phyloP scores from a whole-genome alignment of 371 early-diverging fungal genomes.

The Blakeslea trispora region DNA sequence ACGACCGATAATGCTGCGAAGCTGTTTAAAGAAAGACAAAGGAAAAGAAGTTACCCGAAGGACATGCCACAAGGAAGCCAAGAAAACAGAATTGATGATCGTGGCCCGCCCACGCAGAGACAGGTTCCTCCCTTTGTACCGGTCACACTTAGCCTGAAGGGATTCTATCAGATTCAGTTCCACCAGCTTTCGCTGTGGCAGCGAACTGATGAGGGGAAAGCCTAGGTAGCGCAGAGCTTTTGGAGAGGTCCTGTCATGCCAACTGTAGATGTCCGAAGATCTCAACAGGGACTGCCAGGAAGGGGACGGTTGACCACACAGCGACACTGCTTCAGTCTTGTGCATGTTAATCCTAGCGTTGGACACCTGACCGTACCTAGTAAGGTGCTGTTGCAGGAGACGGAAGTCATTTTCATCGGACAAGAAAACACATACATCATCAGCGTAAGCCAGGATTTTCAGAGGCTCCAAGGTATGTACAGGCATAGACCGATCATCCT shows the following conservation, averaged over 20 bases:
- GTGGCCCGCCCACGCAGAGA: constrained; percentile 20
- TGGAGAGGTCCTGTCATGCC: constrained; percentile 9
- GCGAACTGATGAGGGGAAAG: constrained; percentile 2
- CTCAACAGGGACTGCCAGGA: not conserved
- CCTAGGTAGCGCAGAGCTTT: constrained; percentile 3
- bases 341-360: constrained; percentile 10
- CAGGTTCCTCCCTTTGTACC: constrained; percentile 2
- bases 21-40: not conserved
- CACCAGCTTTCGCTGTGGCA: not conserved
- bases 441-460: constrained; percentile 8
- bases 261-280: not conserved
- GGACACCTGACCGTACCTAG: not conserved
- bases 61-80: constrained; percentile 23
- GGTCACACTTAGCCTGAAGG: no score
- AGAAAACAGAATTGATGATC: constrained; percentile 16
- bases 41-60: constrained; percentile 3
- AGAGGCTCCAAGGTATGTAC: not conserved
- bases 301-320: not conserved
- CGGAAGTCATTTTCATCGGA: not conserved
- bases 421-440: constrained; percentile 10
- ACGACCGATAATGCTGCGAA: not conserved
- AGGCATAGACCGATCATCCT: no score
- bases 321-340: constrained; percentile 6
- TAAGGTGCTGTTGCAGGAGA: not conserved
- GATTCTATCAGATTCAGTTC: no score